Evolutionary conservation across 2,329 filamentous ascomycete genomes (phyloP).

Genomic region (Chrysoporthe deuterocubensis): DNA sequence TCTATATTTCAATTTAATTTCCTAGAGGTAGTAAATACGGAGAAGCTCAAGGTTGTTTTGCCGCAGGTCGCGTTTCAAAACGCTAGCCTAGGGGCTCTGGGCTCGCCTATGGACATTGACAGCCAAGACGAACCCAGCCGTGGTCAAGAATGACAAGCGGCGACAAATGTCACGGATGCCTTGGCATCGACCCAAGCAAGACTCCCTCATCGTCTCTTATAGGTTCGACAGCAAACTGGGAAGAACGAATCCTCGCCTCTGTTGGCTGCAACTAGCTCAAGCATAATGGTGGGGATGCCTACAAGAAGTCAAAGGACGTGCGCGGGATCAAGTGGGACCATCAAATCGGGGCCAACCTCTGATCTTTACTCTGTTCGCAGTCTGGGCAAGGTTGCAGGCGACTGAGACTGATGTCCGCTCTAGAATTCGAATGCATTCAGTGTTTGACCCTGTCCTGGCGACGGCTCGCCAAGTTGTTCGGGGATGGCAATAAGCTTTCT

Average conservation of each 20-base stretch:
- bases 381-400: too few species aligned
- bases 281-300: not conserved
- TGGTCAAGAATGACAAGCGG: not conserved
- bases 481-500: too few species aligned
- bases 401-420: too few species aligned
- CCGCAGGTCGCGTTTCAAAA: conserved; percentile 14
- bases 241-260: not conserved
- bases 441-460: too few species aligned
- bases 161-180: not conserved
- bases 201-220: not conserved
- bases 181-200: not conserved
- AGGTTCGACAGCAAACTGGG: not conserved
- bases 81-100: conserved; percentile 1
- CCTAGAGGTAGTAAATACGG: not conserved
- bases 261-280: not conserved
- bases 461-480: too few species aligned
- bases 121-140: not conserved
- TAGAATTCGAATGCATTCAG: too few species aligned
- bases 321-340: too few species aligned
- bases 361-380: too few species aligned
- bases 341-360: not conserved
- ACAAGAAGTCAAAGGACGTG: not conserved
- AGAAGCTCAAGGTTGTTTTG: conserved; percentile 1
- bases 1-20: not conserved
- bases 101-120: not conserved